Base-by-base conservation (phyloP, 495 filamentous ascomycete species). In the Penicillium subrubescens region DNA sequence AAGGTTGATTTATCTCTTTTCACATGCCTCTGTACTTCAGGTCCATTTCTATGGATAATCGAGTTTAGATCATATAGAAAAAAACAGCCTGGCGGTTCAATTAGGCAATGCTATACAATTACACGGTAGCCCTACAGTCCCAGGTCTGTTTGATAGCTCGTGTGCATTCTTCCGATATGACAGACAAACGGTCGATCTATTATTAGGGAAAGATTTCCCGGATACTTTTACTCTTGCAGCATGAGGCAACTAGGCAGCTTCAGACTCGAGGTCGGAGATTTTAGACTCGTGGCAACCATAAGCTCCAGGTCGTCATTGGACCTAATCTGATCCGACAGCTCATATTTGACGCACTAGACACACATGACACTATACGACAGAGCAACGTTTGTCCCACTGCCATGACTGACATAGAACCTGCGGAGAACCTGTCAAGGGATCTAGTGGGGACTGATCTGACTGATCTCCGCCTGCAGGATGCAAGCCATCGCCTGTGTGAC, bases 401-500 rank as follows among this genome's bases (percentile, higher is more conserved):
- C 27, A 52, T 31, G 48, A n/a, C 15, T 52, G 48, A 52, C 25
- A 52, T 14, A 52, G 48, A 52, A 52, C 25, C 12, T 56, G 53
- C 8, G 33, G 53, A 31, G 53, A 37, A 56, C 11, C 8, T 34
- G 31, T 23, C 21, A 25, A 15, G 5, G 12, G 31, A 34, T 29
- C 27, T 6, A 11, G 14, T 5, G 21, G 25, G 27, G 17, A n/a
- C 43, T 34, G 8, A 27, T 27, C 25, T 27, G 25, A 27, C 25
- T 46, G 27, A 10, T n/a, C 23, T 35, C 59, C 59, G 57, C 62
- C 53, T 60, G 62, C 62, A 55, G 52, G 48, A 64, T 54, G 57
- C 62, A 64, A 31, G 44, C 23, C 54, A 54, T 59, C 27, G 41
- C 33, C n/a, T 37, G 53, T 31, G 33, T 8, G 33, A 56, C 53